Base-by-base conservation (phyloP, 148 eudicot species). In the Chenopodium suecicum region DNA sequence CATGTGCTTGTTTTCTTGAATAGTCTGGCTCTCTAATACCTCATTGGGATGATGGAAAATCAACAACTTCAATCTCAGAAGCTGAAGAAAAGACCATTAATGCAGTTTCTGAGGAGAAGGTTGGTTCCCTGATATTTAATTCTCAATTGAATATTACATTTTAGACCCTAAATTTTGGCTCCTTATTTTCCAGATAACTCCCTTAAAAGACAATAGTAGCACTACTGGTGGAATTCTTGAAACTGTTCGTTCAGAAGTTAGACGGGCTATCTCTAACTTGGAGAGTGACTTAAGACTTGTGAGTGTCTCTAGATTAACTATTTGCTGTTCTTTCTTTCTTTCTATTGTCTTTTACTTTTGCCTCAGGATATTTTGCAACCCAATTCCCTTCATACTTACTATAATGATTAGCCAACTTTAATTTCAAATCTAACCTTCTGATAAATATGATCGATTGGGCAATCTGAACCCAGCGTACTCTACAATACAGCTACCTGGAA, bases 81-180 rank as follows among this genome's bases (percentile, higher is more conserved):
- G 90, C 90, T 58, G 97, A 95, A 87, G 97, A 93, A 87, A 95
- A 86, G 83, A 90, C 90, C 80, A 84, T 88, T 54, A 88, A 71
- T 84, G 89, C 92, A 82, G 89, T 90, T 80, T 85, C 80, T 84
- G 91, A 90, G 81, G 92, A 90, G 85, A 88, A 87, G 87, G 97
- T 95, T 72, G 78, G 88, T 73, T 74, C 4, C 48, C 73, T 60
- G 65, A 56, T 73, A 25, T 23, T 44, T 62, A 6, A 68, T 78
- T 78, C 70, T 62, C 23, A 68, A 34, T 23, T 76, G 70, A 65
- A 31, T 29, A 70, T 47, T 41, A 5, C 5, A 6, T 7, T 6
- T 41, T 41, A 3, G 52, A 52, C 54, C 29, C 23, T 25, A 62
- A 76, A 67, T 16, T 37, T 64, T 52, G 58, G 41, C 23, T 56